Base-by-base conservation (phyloP, 768 basidiomycete species). In the Cystobasidium ongulense region DNA sequence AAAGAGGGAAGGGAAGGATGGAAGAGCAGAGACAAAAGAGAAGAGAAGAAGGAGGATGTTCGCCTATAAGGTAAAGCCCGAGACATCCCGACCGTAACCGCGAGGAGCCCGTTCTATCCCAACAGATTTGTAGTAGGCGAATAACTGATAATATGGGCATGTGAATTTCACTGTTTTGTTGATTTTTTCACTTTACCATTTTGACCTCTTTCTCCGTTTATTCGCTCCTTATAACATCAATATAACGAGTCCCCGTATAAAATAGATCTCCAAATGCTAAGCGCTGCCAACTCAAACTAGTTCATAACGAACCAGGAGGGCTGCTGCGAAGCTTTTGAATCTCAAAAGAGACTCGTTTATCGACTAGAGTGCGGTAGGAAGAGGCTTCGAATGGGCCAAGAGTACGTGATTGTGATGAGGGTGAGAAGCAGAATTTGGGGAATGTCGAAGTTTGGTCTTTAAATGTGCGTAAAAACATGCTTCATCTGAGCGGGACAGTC, bases 331-430 rank as follows among this genome's bases (percentile, higher is more conserved):
- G 46, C 21, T 41, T 18, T 7, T 11, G 46, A 50, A 7, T 11
- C 7, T 3, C 46, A 21, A 50, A 50, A 21, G 46, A 7, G 39
- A 18, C 39, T 8, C 8, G 7, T 18, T 18, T 41, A 41, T 8
- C 18, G 39, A 17, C 15, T 50, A 15, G 33, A 59, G 63, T 41
- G 63, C 36, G 63, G 41, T 36, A 36, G 38, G 35, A 46, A 64
- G 63, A 64, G 63, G 63, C 63, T 64, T 64, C 63, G 63, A 64
- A 64, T 64, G 63, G 63, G 63, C 63, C 63, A 27, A 41, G 21
- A 17, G 18, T 25, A 64, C n/a, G 35, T 31, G 36, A 38, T 11
- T 31, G 27, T 29, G 63, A 11, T n/a, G 61, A 27, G 36, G 31
- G 33, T 54, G 52, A 39, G 8, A 39, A 17, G 39, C 39, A 50